Conservation (phyloP, 495 filamentous ascomycete genomes). For the Talaromyces borbonicus region DNA sequence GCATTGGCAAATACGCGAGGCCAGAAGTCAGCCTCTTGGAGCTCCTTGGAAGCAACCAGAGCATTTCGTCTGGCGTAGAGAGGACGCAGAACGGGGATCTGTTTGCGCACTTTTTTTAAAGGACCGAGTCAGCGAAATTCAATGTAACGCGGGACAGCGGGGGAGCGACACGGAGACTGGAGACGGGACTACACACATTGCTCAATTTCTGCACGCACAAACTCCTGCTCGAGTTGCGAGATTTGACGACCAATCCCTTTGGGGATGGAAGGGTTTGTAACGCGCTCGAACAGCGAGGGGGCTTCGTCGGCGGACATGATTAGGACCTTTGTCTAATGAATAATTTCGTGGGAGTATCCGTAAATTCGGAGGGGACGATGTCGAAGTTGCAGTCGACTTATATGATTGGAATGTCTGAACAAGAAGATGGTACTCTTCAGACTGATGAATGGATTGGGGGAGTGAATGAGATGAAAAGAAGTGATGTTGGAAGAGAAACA, state of each 20-base stretch:
- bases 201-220: constrained; percentile 28
- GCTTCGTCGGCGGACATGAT: constrained; percentile 8
- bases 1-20: constrained; percentile 75
- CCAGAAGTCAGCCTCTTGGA: constrained; percentile 67
- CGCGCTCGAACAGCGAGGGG: constrained; percentile 20
- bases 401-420: neutral
- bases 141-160: neutral
- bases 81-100: constrained; percentile 32
- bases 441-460: neutral
- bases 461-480: neutral
- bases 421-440: neutral
- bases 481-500: neutral
- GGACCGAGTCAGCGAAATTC: neutral
- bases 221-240: constrained; percentile 27
- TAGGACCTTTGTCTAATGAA: no score
- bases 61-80: constrained; percentile 65
- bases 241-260: constrained; percentile 24
- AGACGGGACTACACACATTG: constrained; percentile 24
- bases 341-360: no score
- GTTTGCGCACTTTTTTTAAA: constrained; percentile 23
- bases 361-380: no score
- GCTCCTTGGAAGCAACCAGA: constrained; percentile 51
- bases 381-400: no score
- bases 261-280: constrained; percentile 25
- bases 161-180: neutral